Percentiles rank a stretch among this genome's conserved stretches.
phyloP scores from a whole-genome alignment of 768 basidiomycete species.

The Hypsizygus marmoreus region DNA sequence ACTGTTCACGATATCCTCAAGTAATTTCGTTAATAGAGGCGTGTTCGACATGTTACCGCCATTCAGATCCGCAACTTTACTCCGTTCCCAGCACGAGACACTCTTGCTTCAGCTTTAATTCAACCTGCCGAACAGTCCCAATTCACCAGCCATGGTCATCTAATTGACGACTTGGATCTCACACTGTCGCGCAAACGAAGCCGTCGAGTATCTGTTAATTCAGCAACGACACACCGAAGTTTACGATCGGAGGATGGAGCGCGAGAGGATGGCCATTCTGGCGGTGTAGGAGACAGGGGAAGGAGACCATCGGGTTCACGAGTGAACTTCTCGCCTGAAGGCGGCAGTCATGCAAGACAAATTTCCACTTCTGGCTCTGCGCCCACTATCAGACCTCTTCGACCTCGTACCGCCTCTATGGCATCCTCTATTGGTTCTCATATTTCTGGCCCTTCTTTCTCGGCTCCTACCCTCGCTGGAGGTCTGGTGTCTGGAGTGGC shows the following conservation, averaged over 20 bases:
- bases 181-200: slow-evolving; percentile 58
- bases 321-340: slow-evolving; percentile 36
- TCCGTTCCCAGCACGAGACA: slow-evolving; percentile 81
- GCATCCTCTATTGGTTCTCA: slow-evolving; percentile 49
- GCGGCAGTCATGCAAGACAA: slow-evolving; percentile 12
- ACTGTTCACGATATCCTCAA: slow-evolving; percentile 2
- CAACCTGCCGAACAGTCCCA: slow-evolving; percentile 67
- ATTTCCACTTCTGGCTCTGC: slow-evolving; percentile 25
- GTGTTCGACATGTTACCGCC: slow-evolving; percentile 71
- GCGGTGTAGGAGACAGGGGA: slow-evolving; percentile 33
- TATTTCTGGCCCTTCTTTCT: slow-evolving; percentile 22
- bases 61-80: slow-evolving; percentile 81
- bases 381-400: slow-evolving; percentile 37
- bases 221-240: slow-evolving; percentile 50
- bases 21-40: slow-evolving; percentile 45
- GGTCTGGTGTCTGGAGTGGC: slow-evolving; percentile 21
- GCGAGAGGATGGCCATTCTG: slow-evolving; percentile 25
- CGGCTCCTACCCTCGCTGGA: slow-evolving; percentile 15
- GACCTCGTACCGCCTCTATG: slow-evolving; percentile 54
- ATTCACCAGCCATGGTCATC: slow-evolving; percentile 54
- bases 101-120: slow-evolving; percentile 71
- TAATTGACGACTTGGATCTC: slow-evolving; percentile 73
- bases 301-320: slow-evolving; percentile 50
- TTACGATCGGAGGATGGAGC: slow-evolving; percentile 47
- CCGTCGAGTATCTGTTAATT: slow-evolving; percentile 62